Evolutionary conservation across 208 protist genomes (phyloP).

Genomic region (Naegleria lovaniensis): DNA sequence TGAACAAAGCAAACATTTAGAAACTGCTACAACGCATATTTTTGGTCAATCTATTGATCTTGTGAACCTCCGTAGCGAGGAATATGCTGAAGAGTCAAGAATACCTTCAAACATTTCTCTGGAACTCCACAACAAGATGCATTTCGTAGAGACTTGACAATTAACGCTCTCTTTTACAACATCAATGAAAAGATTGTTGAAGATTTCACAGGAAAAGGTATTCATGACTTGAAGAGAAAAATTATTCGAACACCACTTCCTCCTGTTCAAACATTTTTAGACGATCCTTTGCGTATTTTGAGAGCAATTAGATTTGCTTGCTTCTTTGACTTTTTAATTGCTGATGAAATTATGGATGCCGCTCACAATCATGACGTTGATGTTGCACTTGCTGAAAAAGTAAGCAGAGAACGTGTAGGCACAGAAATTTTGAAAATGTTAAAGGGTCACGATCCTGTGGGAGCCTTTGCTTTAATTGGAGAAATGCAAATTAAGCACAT

Average conservation of each 20-base stretch:
- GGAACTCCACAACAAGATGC: slow-evolving; percentile 83
- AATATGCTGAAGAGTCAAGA: slow-evolving; percentile 75
- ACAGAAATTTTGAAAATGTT: slow-evolving; percentile 9
- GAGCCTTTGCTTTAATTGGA: not conserved
- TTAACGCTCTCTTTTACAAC: slow-evolving; percentile 98
- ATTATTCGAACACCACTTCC: slow-evolving; percentile 78
- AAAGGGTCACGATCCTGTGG: not conserved
- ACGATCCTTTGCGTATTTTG: slow-evolving; percentile 87
- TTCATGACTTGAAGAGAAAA: slow-evolving; percentile 70
- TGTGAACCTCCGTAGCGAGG: slow-evolving; percentile 85
- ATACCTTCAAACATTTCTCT: slow-evolving; percentile 72
- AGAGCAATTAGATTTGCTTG: slow-evolving; percentile 81
- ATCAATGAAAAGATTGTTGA: slow-evolving; percentile 83
- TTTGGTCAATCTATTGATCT: slow-evolving; percentile 85
- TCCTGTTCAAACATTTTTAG: slow-evolving; percentile 68
- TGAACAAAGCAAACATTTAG: slow-evolving; percentile 95
- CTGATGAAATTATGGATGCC: slow-evolving; percentile 44
- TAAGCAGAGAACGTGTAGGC: slow-evolving; percentile 1
- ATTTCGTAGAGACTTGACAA: slow-evolving; percentile 92
- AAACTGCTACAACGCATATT: slow-evolving; percentile 87
- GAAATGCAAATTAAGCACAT: not conserved
- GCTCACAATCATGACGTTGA: not conserved
- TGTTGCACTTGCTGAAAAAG: not conserved
- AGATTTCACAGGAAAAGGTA: slow-evolving; percentile 80
- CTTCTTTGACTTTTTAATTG: slow-evolving; percentile 72